Base-by-base conservation (phyloP, 208 protist genomes). In the Endotrypanum monterogeii region DNA sequence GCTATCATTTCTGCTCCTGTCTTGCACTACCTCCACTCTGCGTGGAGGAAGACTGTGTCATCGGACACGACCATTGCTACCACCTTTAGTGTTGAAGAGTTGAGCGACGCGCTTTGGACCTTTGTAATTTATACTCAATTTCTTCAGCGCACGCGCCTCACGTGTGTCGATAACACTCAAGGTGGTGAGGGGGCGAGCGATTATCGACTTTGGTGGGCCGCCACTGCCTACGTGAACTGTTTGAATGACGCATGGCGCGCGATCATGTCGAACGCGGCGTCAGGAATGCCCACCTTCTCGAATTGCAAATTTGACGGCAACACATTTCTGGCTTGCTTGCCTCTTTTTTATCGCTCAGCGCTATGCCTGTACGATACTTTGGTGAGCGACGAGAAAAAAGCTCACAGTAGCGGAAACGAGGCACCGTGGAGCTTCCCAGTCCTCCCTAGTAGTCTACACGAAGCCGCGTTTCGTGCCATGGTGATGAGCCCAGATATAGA, bases 1-100 rank as follows among this genome's bases (percentile, higher is more conserved):
- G n/a, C 14, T 32, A 20, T 48, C n/a, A 35, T 56, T 32, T 71
- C 67, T 48, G 35, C 67, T 16, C 48, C 52, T 57, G 67, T 37
- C 12, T 5, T 63, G 35, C 67, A 73, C 54, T 73, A 73, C 52
- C 67, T 71, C 28, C 35, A 30, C 12, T 2, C 16, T 20, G 18
- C 12, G 25, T 6, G 58, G 20, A 63, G 52, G 39, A 16, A 23
- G 28, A 39, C 30, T 9, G 50, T 23, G 46, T 30, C 48, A 32
- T 50, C 44, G 28, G 30, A 46, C 1, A n/a, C 48, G 37, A 20
- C 48, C 23, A 25, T 28, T 30, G 18, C 30, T 28, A 1, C 65
- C 0, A 28, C n/a, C 28, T 70, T 56, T 37, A 70, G 32, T 14
- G 12, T 30, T 6, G 48, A 41, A 16, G 65, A 70, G 32, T 48